Evolutionary conservation across 176 grass and related monocot species (phyloP).

Genomic region (Neostapfia colusana): DNA sequence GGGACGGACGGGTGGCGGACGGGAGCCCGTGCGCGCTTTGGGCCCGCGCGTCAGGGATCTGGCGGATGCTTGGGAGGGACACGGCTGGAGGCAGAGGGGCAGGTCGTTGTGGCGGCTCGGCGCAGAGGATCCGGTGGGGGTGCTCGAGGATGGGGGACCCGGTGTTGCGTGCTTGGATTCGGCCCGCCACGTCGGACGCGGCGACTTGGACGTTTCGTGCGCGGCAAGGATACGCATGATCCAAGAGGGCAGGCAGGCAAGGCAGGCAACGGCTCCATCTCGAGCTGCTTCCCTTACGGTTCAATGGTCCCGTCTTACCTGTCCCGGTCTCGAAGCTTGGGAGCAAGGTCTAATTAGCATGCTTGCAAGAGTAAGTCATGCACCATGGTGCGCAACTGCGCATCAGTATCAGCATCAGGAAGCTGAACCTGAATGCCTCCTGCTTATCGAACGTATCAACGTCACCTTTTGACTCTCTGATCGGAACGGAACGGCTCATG

Average conservation of each 20-base stretch:
- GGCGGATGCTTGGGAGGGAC: background rate
- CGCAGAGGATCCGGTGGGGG: constrained; percentile 16
- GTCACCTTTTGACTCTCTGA: no score
- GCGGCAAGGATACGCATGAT: constrained; percentile 22
- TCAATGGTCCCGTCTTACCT: background rate
- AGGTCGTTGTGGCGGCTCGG: background rate
- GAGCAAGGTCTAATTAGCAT: no score
- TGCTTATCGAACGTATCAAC: no score
- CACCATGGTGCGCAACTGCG: no score
- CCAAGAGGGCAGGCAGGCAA: background rate
- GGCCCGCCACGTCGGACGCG: constrained; percentile 25
- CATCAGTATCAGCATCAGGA: no score
- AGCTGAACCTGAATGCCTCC: no score
- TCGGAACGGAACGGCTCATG: no score
- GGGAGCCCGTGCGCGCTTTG: background rate
- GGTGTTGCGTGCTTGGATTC: constrained; percentile 32
- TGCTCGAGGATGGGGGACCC: no score
- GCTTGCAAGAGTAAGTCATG: no score
- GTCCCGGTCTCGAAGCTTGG: no score
- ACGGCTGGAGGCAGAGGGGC: background rate
- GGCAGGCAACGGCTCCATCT: background rate
- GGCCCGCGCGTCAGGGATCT: background rate
- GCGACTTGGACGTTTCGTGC: constrained; percentile 33
- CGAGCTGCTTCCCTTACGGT: background rate
- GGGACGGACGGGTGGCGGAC: constrained; percentile 28